These are phyloP conservation scores for Sporormia fimetaria DNA, from an alignment of 495 filamentous ascomycete genomes.

Conservation along the genomic window DNA sequence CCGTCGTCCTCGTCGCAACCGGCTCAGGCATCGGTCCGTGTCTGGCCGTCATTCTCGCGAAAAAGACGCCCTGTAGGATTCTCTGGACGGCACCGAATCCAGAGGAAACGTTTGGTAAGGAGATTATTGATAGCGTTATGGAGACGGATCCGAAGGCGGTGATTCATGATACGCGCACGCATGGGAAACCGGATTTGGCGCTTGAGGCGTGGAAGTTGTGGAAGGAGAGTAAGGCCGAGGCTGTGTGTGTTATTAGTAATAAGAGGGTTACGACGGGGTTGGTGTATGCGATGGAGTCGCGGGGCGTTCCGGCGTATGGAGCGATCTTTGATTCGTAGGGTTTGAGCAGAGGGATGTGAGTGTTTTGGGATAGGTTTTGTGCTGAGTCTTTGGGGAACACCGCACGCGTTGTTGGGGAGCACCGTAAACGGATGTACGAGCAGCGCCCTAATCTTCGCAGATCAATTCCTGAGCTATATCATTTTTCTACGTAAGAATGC, in stretches of 20 bases:
- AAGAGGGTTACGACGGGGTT: conserved; percentile 58
- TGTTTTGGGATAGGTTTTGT: too few species aligned
- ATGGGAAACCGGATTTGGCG: conserved; percentile 43
- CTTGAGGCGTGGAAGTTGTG: conserved; percentile 47
- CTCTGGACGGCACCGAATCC: conserved; percentile 50
- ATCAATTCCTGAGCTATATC: too few species aligned
- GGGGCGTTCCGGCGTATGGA: conserved; percentile 61
- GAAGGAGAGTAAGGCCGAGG: conserved; percentile 52
- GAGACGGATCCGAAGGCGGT: conserved; percentile 43
- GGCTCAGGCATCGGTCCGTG: conserved; percentile 32
- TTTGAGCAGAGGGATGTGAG: neutral
- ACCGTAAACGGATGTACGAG: too few species aligned
- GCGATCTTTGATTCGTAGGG: conserved; percentile 69
- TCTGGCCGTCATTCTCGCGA: conserved; percentile 17
- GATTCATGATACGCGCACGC: conserved; percentile 43
- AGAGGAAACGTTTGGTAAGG: conserved; percentile 42
- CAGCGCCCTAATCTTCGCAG: too few species aligned
- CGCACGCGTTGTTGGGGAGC: too few species aligned
- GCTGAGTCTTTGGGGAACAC: too few species aligned
- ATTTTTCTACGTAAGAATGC: too few species aligned
- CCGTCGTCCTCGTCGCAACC: conserved; percentile 24
- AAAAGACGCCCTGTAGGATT: conserved; percentile 38
- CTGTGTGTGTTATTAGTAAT: conserved; percentile 68
- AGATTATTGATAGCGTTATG: conserved; percentile 41
- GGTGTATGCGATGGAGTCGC: conserved; percentile 60